These are phyloP conservation scores for Epithemia pelagica DNA, from an alignment of 108 stramenopile genomes.

Conservation along the genomic window DNA sequence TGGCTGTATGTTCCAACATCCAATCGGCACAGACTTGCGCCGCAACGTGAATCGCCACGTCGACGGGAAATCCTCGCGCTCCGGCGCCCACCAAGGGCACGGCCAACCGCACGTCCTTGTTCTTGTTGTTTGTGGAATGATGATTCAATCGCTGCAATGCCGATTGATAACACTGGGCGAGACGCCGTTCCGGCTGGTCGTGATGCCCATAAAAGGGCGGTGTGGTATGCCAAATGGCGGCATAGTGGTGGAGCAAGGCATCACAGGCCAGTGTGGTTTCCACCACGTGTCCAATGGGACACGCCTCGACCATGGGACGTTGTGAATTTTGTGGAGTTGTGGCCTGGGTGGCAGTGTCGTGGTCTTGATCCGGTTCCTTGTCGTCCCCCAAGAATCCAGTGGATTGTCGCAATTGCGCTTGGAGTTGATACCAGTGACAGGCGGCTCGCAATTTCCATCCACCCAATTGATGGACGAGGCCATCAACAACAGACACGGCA, in stretches of 20 bases:
- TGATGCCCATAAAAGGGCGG: slow-evolving; percentile 60
- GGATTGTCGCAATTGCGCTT: background rate
- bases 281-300: slow-evolving; percentile 55
- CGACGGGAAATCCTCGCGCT: slow-evolving; percentile 56
- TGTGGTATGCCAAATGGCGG: slow-evolving; percentile 50
- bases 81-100: slow-evolving; percentile 65
- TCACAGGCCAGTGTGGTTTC: slow-evolving; percentile 29
- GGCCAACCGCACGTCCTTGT: slow-evolving; percentile 28
- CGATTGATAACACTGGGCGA: slow-evolving; percentile 8
- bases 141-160: background rate
- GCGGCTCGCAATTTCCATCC: slow-evolving; percentile 36
- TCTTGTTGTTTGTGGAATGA: background rate
- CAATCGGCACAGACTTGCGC: slow-evolving; percentile 12
- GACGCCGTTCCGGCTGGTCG: slow-evolving; percentile 1
- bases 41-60: slow-evolving; percentile 46
- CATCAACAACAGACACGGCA: slow-evolving; percentile 58
- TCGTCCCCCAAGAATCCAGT: background rate
- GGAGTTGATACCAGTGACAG: slow-evolving; percentile 7
- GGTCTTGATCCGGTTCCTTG: slow-evolving; percentile 14
- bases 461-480: slow-evolving; percentile 72
- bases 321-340: no score
- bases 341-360: no score
- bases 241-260: slow-evolving; percentile 25
- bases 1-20: background rate
- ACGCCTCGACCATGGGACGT: slow-evolving; percentile 11